Evolutionary conservation across 805 yeast species (phyloP).

Genomic region (Zygoascus ofunaensis): DNA sequence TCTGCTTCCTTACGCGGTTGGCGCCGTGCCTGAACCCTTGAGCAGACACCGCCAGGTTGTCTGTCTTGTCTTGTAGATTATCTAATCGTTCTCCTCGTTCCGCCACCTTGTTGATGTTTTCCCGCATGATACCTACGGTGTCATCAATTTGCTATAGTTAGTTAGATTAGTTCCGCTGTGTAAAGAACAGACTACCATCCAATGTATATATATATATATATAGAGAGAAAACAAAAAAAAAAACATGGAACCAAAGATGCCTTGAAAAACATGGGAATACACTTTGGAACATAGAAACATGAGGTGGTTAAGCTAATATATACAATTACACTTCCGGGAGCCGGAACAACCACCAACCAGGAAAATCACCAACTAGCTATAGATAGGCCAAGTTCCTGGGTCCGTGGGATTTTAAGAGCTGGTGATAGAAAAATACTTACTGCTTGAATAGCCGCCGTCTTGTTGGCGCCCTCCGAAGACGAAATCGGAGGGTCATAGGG

Average conservation of each 20-base stretch:
- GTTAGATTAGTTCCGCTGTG: slow-evolving; percentile 21
- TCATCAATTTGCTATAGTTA: slow-evolving; percentile 68
- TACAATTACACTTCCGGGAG: too few relatives aligned
- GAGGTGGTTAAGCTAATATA: too few relatives aligned
- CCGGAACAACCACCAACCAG: too few relatives aligned
- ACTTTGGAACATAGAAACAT: background rate
- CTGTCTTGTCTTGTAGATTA: slow-evolving; percentile 86
- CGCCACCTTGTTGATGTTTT: slow-evolving; percentile 90
- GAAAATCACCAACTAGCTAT: too few relatives aligned
- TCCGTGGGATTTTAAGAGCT: too few relatives aligned
- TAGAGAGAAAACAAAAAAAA: too few relatives aligned
- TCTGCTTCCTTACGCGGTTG: slow-evolving; percentile 91
- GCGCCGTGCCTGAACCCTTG: slow-evolving; percentile 95
- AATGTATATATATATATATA: too few relatives aligned
- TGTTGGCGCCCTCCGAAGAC: slow-evolving; percentile 42
- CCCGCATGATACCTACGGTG: slow-evolving; percentile 96
- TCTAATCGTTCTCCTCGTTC: slow-evolving; percentile 92
- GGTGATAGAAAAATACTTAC: too few relatives aligned
- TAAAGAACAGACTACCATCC: background rate
- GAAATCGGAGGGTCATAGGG: slow-evolving; percentile 86
- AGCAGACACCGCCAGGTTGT: slow-evolving; percentile 83
- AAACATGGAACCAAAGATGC: too few relatives aligned
- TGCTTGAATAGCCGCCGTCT: slow-evolving; percentile 78
- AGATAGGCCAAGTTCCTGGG: too few relatives aligned
- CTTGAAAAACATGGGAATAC: too few relatives aligned